A percentile compares a stretch with the other conserved stretches of the same genome.
Conservation (phyloP, 345 rosid genomes). For the Adansonia digitata region DNA sequence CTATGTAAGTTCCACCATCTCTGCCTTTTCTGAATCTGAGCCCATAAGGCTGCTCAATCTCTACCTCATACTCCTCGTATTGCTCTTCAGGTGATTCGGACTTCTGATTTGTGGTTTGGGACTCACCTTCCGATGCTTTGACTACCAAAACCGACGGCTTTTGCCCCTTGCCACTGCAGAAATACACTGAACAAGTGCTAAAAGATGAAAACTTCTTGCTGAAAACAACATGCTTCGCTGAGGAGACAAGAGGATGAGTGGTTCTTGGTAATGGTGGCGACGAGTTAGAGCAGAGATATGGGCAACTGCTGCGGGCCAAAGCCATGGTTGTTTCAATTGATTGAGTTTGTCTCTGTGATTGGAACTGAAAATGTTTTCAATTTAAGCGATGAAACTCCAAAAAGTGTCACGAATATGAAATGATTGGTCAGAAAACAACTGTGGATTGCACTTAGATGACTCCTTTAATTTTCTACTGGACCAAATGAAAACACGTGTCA, state of each 20-base stretch:
- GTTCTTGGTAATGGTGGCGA: constrained; percentile 47
- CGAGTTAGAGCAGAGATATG: constrained; percentile 41
- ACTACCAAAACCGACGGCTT: constrained; percentile 33
- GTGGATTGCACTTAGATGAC: constrained; percentile 30
- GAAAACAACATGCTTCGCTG: constrained; percentile 18
- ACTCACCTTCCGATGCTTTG: constrained; percentile 61
- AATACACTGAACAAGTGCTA: constrained; percentile 19
- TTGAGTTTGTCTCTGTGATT: not conserved
- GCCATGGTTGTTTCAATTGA: constrained; percentile 39
- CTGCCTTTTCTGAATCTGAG: constrained; percentile 79
- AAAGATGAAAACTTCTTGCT: constrained; percentile 25
- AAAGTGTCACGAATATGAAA: not conserved
- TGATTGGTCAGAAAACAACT: not conserved
- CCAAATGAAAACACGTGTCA: constrained; percentile 26
- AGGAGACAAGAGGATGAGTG: constrained; percentile 28
- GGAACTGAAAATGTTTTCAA: constrained; percentile 1
- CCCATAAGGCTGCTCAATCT: constrained; percentile 78
- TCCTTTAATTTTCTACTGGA: constrained; percentile 16
- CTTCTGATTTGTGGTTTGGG: constrained; percentile 39
- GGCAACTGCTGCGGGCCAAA: constrained; percentile 45
- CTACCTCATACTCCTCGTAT: constrained; percentile 82
- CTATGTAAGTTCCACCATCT: constrained; percentile 91
- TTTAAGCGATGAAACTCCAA: not conserved
- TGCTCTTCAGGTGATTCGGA: constrained; percentile 27
- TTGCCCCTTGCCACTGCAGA: constrained; percentile 32